These are phyloP conservation scores for Phanerochaete carnosa DNA, from an alignment of 768 basidiomycete species.

Conservation along the genomic window DNA sequence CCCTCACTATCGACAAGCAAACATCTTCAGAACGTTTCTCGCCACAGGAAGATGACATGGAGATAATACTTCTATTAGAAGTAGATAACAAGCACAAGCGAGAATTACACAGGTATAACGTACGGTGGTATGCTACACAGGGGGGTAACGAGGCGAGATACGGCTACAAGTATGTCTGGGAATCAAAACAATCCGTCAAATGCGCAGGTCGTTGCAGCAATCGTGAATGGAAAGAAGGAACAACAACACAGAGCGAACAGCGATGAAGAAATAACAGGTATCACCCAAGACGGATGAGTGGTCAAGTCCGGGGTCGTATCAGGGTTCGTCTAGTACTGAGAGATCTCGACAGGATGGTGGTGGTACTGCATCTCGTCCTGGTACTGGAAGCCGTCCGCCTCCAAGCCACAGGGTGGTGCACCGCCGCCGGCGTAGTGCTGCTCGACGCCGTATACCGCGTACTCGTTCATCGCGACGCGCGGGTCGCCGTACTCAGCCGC, in stretches of 20 bases:
- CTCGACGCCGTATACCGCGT: slow-evolving; percentile 1
- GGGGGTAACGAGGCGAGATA: not conserved
- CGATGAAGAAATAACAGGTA: not conserved
- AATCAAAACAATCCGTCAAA: not conserved
- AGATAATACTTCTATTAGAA: not conserved
- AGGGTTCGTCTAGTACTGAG: slow-evolving; percentile 4
- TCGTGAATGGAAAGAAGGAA: not conserved
- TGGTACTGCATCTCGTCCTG: not conserved
- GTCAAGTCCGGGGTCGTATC: not conserved
- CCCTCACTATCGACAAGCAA: not conserved
- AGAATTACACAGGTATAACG: not conserved
- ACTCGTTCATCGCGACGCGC: slow-evolving; percentile 1
- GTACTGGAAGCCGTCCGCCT: not conserved
- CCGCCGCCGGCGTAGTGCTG: not conserved
- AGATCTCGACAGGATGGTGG: slow-evolving; percentile 3
- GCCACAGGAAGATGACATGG: not conserved
- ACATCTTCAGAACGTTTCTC: not conserved
- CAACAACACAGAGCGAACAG: not conserved
- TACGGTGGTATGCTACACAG: not conserved
- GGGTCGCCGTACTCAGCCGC: not conserved
- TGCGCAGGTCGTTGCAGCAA: not conserved
- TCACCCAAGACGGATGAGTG: not conserved
- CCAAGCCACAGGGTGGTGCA: not conserved
- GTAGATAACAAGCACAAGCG: not conserved
- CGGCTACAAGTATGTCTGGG: not conserved